These are phyloP conservation scores for Paraphaeosphaeria sporulosa DNA, from an alignment of 2,329 filamentous ascomycete genomes.

Conservation along the genomic window DNA sequence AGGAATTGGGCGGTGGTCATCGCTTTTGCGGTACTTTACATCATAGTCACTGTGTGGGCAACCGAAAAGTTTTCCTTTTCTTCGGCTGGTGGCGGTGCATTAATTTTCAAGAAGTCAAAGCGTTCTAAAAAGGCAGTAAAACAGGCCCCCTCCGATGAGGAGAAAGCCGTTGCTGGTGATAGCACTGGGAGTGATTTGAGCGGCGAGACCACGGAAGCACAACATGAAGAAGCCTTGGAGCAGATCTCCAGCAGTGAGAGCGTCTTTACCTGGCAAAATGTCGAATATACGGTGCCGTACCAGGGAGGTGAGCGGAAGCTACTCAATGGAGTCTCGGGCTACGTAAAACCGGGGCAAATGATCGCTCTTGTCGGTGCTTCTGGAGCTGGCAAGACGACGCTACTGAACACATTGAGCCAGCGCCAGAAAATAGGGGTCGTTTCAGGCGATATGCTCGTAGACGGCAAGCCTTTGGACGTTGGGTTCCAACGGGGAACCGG, in stretches of 20 bases:
- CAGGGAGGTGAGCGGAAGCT: slow-evolving; percentile 68
- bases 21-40: slow-evolving; percentile 77
- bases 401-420: slow-evolving; percentile 80
- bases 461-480: slow-evolving; percentile 66
- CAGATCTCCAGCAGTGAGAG: slow-evolving; percentile 49
- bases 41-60: slow-evolving; percentile 73
- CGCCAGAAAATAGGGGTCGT: slow-evolving; percentile 72
- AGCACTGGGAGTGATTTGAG: slow-evolving; percentile 30
- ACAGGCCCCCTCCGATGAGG: slow-evolving; percentile 62
- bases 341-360: slow-evolving; percentile 80
- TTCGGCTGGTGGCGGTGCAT: slow-evolving; percentile 68
- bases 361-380: slow-evolving; percentile 83
- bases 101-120: slow-evolving; percentile 75
- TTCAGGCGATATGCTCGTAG: slow-evolving; percentile 74
- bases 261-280: slow-evolving; percentile 48
- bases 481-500: slow-evolving; percentile 75
- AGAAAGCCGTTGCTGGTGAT: slow-evolving; percentile 56
- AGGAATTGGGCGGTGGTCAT: slow-evolving; percentile 81
- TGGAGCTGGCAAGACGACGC: slow-evolving; percentile 82
- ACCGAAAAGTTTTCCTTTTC: slow-evolving; percentile 73
- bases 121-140: slow-evolving; percentile 63
- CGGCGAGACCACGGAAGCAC: slow-evolving; percentile 27
- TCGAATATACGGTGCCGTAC: slow-evolving; percentile 75
- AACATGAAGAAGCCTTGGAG: slow-evolving; percentile 42
- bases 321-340: slow-evolving; percentile 75